Evolutionary conservation across 2,329 filamentous ascomycete genomes (phyloP), one percentile per base, ranked within the genome.

Genomic region (Claviceps capensis): DNA sequence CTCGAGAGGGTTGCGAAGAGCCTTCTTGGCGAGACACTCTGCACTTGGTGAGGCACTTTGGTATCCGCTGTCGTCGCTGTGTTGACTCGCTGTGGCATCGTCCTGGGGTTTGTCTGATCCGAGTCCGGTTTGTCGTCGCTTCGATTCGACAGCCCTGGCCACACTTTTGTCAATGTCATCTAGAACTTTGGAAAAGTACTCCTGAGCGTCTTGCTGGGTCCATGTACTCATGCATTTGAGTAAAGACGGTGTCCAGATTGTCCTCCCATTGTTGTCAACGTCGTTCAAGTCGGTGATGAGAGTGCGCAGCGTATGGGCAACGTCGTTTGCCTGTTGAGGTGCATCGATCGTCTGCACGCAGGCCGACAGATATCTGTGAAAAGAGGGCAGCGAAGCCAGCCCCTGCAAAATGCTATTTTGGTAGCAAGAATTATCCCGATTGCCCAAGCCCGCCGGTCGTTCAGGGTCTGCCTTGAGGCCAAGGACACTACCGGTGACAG

Each of bases 201-300:
- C 93, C 64, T 97, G 93, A 5, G 93, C 93, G 68, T 98, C 93
- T 67, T 98, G 93, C 64, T 97, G 93, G 59, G 94, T 86, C 80
- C 86, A 95, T 34, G 87, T 95, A 66, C 85, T 91, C 84, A 97
- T 94, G 9, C 83, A 90, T 67, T 95, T 95, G 46, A 96, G 72
- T 51, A 85, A 80, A 0, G 78, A 72, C 0, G 88, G 86, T 6
- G 89, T 89, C 88, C 88, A 95, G 14, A 96, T 72, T 19, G 83
- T 84, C 60, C 76, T 77, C 7, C 88, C 88, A 55, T 87, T 83
- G 60, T 89, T 87, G 8, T 75, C 70, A 0, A 77, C 69, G 61
- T 85, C 76, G 60, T 85, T 87, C 40, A 96, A 72, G 52, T 82
- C 79, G n/a, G 69, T 69, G 48, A 95, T 78, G 13, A 91, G 76